Evolutionary conservation across 495 filamentous ascomycete species (phyloP).

Genomic region (Beverwykella pulmonaria): DNA sequence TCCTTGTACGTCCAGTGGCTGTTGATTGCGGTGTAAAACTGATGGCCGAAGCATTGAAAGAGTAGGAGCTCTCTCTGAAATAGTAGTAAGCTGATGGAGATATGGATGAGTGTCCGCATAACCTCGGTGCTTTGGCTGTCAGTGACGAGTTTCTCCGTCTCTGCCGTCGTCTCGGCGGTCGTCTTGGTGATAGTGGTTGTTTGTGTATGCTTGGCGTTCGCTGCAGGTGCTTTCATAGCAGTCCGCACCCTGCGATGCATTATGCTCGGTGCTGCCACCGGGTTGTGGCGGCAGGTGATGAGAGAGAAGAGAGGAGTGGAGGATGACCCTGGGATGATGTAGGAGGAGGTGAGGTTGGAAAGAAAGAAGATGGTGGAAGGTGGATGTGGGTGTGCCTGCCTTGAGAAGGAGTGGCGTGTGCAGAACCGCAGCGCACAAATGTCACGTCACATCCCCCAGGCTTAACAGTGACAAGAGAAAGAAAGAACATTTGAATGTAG

Average conservation of each 20-base stretch:
- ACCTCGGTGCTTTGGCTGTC: conserved; percentile 54
- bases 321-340: not conserved
- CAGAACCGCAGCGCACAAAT: too few relatives aligned
- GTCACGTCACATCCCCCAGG: too few relatives aligned
- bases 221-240: too few relatives aligned
- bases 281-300: too few relatives aligned
- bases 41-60: conserved; percentile 38
- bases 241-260: too few relatives aligned
- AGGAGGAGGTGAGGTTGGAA: not conserved
- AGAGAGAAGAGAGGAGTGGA: not conserved
- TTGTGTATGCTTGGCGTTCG: too few relatives aligned
- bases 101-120: conserved; percentile 54
- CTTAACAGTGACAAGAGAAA: too few relatives aligned
- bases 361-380: not conserved
- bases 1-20: conserved; percentile 37
- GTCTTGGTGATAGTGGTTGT: not conserved
- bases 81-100: conserved; percentile 31
- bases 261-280: too few relatives aligned
- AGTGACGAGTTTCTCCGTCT: conserved; percentile 36
- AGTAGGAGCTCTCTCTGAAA: conserved; percentile 37
- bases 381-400: not conserved
- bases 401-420: not conserved
- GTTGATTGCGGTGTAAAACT: conserved; percentile 29
- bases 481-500: too few relatives aligned
- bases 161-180: not conserved